Base-by-base conservation (phyloP, 148 eudicot genomes). In the Chenopodium quinoa region DNA sequence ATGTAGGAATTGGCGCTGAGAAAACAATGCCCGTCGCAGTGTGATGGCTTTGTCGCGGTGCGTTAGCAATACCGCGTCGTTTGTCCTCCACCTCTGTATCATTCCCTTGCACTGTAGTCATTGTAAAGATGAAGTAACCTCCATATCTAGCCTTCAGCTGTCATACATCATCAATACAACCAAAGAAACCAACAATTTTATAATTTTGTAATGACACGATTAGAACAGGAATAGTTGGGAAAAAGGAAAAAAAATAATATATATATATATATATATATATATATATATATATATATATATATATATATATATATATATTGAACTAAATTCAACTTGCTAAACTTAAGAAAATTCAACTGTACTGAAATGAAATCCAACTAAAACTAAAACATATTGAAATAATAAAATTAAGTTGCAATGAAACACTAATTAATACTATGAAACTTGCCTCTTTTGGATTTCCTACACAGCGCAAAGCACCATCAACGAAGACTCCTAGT, bases 61-160 rank as follows among this genome's bases (percentile, higher is more conserved):
- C 29, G 29, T 0, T 27, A 27, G 29, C 29, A 27, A 27, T 27
- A 27, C 29, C 29, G 29, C 29, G 29, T 23, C 23, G 23, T 23
- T 23, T 65, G 70, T 79, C 80, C 73, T 89, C 91, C 22, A 90
- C 90, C 74, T 90, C 92, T 9, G 27, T 75, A 78, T 91, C 90
- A 34, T 90, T 86, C 82, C 82, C 71, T 46, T 89, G 76, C 10
- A 90, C 80, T 73, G 90, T 86, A 37, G 90, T 91, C 89, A 89
- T 91, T 13, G 92, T 90, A 71, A 91, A 91, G 16, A 90, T 90
- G 23, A 85, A 90, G 29, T 87, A 86, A 13, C 94, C 94, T 75
- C 94, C 90, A 17, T 90, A 90, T 88, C 94, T 89, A 29, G 77
- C 94, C 82, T 91, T 90, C 73, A 91, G 80, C 94, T 91, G 88